phyloP scores from a whole-genome alignment of 2,329 filamentous ascomycete species.

The Allantophomopsis lycopodina region DNA sequence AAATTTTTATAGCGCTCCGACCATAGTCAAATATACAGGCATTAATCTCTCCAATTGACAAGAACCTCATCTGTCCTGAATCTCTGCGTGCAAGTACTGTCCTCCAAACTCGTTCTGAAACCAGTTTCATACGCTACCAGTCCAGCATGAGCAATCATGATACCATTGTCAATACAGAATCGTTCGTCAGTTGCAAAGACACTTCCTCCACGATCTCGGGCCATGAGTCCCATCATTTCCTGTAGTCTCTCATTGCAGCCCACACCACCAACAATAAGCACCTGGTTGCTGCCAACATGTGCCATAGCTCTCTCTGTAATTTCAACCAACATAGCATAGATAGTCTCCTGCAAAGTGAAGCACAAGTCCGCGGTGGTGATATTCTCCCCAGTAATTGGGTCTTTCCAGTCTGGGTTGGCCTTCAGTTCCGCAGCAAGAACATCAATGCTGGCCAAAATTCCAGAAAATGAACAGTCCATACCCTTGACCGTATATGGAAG shows the following conservation, averaged over 20 bases:
- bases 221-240: slow-evolving; percentile 98
- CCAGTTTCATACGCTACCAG: slow-evolving; percentile 57
- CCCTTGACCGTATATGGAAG: slow-evolving; percentile 83
- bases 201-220: slow-evolving; percentile 70
- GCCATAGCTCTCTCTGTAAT: slow-evolving; percentile 87
- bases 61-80: slow-evolving; percentile 75
- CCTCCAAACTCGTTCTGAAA: slow-evolving; percentile 51
- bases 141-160: slow-evolving; percentile 98
- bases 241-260: slow-evolving; percentile 91
- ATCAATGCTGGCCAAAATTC: slow-evolving; percentile 77
- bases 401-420: slow-evolving; percentile 21
- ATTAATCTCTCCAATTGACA: slow-evolving; percentile 59
- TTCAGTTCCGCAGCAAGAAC: slow-evolving; percentile 59
- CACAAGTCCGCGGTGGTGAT: slow-evolving; percentile 79
- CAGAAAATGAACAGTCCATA: slow-evolving; percentile 92
- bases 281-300: slow-evolving; percentile 81
- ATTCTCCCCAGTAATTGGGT: slow-evolving; percentile 31
- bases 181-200: slow-evolving; percentile 94
- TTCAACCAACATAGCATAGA: slow-evolving; percentile 95
- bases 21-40: too few species aligned
- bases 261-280: slow-evolving; percentile 89
- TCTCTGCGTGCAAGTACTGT: slow-evolving; percentile 74
- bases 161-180: slow-evolving; percentile 98
- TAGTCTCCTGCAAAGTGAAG: slow-evolving; percentile 88
- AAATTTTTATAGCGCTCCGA: too few species aligned